phyloP scores from a whole-genome alignment of 306 rosid genomes.

The Lupinus albus region DNA sequence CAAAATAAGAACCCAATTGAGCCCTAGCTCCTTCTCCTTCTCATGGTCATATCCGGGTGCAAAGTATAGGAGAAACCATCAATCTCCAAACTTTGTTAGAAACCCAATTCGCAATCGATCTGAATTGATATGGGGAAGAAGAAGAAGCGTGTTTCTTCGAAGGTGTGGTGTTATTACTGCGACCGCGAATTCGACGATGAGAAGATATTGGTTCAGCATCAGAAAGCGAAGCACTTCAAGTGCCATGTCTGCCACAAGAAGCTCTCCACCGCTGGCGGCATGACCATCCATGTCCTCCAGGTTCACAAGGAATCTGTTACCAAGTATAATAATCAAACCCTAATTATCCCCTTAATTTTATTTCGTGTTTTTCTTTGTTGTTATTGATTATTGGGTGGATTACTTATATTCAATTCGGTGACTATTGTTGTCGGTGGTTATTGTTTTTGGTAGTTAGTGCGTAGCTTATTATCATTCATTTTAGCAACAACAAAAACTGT shows the following conservation, averaged over 20 bases:
- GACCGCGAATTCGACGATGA: conserved; percentile 98
- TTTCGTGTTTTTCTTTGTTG: background rate
- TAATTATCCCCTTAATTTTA: background rate
- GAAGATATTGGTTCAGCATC: conserved; percentile 97
- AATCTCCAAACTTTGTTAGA: background rate
- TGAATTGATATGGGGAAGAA: conserved; percentile 69
- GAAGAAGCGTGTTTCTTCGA: conserved; percentile 94
- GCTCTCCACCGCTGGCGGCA: conserved; percentile 98
- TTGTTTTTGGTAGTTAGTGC: background rate
- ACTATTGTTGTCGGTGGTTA: background rate
- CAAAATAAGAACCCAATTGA: background rate
- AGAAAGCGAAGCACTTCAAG: conserved; percentile 97
- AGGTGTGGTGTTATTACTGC: conserved; percentile 98
- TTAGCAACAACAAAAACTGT: no score
- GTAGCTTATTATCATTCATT: background rate
- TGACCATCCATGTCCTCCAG: conserved; percentile 98
- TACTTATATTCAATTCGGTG: background rate
- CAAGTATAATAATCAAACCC: conserved; percentile 53
- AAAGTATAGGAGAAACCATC: background rate
- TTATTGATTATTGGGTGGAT: background rate
- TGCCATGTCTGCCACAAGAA: conserved; percentile 99
- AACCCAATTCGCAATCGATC: background rate
- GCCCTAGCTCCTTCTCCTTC: conserved; percentile 38
- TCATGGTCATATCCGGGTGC: conserved; percentile 14
- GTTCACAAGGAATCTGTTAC: conserved; percentile 97